phyloP scores from a whole-genome alignment of 2,329 filamentous ascomycete genomes.

The Sporothrix schenckii region DNA sequence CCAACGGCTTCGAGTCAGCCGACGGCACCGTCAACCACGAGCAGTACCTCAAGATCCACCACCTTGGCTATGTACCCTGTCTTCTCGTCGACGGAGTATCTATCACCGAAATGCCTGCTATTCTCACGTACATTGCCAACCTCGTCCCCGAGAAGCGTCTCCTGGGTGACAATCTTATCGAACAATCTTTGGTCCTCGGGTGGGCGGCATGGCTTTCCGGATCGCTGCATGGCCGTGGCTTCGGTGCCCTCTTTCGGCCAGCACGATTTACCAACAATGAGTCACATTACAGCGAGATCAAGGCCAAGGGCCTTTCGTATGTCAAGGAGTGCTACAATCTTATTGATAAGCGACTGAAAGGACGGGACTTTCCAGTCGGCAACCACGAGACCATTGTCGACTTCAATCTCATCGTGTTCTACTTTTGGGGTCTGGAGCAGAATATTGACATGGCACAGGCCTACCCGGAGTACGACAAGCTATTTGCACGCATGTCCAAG shows the following conservation, averaged over 20 bases:
- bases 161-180: neutral
- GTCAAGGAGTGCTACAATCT: neutral
- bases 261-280: neutral
- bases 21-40: conserved; percentile 18
- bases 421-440: conserved; percentile 8
- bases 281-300: neutral
- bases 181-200: neutral
- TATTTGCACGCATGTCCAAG: neutral
- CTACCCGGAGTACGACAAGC: neutral
- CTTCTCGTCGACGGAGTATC: neutral
- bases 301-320: neutral
- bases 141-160: conserved; percentile 2
- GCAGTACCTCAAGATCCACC: conserved; percentile 19
- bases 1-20: conserved; percentile 2
- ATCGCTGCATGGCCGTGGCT: neutral
- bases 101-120: conserved; percentile 16
- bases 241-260: neutral
- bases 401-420: conserved; percentile 4
- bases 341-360: conserved; percentile 6
- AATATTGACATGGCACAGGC: neutral
- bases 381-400: conserved; percentile 2
- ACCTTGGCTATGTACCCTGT: neutral
- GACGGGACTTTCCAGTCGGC: neutral
- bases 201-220: conserved; percentile 13
- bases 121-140: neutral